A percentile compares a stretch with the other conserved stretches of the same genome.
Evolutionary conservation across 2,329 filamentous ascomycete genomes (phyloP).

Genomic region (Gliomastix tumulicola): DNA sequence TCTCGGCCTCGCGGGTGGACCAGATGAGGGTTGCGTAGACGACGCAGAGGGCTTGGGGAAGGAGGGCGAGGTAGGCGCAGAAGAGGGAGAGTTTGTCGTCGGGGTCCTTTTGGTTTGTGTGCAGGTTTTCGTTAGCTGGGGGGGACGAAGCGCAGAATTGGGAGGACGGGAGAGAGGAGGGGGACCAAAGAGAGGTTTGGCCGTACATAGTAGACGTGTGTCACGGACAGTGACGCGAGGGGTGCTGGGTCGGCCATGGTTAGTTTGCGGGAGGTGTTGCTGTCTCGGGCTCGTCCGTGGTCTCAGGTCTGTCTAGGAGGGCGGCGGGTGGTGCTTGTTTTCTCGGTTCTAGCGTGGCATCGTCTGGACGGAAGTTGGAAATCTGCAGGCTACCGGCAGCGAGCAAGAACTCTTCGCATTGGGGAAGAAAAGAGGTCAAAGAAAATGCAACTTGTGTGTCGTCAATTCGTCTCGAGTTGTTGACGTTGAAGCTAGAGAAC

Average conservation of each 20-base stretch:
- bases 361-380: no score
- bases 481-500: no score
- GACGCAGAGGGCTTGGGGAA: slow-evolving; percentile 86
- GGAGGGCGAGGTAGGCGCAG: slow-evolving; percentile 88
- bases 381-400: no score
- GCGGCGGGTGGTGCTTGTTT: no score
- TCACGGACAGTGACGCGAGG: slow-evolving; percentile 84
- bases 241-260: slow-evolving; percentile 33
- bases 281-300: no score
- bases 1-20: slow-evolving; percentile 85
- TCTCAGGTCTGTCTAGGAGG: no score
- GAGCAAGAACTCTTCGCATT: no score
- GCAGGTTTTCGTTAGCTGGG: neutral
- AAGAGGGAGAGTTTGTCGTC: slow-evolving; percentile 75
- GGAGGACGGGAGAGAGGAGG: neutral
- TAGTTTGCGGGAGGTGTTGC: no score
- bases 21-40: slow-evolving; percentile 86
- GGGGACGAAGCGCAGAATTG: neutral
- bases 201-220: slow-evolving; percentile 90
- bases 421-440: no score
- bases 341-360: no score
- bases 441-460: no score
- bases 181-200: neutral
- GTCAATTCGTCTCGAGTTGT: no score
- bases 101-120: slow-evolving; percentile 72